These are phyloP conservation scores for Alopecurus myosuroides DNA, from an alignment of 176 grass and related monocot genomes.

Conservation along the genomic window DNA sequence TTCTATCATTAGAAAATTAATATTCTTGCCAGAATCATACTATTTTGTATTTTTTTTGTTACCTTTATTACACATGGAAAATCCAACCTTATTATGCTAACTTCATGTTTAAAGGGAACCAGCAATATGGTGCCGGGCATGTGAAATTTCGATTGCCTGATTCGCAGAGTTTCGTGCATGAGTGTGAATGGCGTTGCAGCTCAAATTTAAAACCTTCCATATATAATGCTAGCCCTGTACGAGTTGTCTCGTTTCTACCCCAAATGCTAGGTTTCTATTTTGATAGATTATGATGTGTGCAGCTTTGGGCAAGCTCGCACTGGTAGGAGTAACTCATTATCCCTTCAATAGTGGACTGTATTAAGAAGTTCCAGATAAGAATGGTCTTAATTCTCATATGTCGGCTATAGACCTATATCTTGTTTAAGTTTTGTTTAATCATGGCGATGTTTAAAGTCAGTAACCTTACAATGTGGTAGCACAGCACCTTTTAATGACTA, in stretches of 20 bases:
- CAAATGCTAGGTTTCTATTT: not conserved
- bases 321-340: not conserved
- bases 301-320: slow-evolving; percentile 1
- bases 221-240: not conserved
- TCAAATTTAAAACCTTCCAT: not conserved
- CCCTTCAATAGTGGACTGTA: not conserved
- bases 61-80: not conserved
- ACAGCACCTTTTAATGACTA: not conserved
- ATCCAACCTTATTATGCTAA: not conserved
- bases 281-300: not conserved
- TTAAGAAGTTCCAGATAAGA: not conserved
- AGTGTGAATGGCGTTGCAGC: not conserved
- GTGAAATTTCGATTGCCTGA: not conserved
- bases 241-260: not conserved
- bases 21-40: not conserved
- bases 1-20: not conserved
- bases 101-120: slow-evolving; percentile 1
- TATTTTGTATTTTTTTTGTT: not conserved
- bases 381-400: not conserved
- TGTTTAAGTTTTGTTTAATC: not conserved
- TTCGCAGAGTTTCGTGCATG: not conserved
- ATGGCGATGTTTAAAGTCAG: not conserved
- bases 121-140: not conserved
- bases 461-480: not conserved
- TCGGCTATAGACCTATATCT: not conserved